Base-by-base conservation (phyloP, 371 early-diverging fungal genomes). In the Mucor lusitanicus region DNA sequence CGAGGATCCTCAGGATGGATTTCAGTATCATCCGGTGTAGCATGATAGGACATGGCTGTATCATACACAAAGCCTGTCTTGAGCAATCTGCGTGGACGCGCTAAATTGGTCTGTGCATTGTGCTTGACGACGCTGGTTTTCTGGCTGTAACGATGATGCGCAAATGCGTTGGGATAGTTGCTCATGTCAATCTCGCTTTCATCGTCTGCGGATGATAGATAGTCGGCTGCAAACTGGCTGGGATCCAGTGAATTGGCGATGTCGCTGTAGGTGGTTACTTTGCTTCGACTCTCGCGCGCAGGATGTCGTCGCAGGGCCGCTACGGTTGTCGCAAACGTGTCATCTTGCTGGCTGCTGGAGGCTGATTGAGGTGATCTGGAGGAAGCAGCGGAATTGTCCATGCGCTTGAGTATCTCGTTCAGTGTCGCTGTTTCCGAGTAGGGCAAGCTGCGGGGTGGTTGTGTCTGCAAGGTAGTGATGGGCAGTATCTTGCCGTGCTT, bases 1-100 rank as follows among this genome's bases (percentile, higher is more conserved):
- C 83, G 74, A 4, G 93, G 93, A 61, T 89, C 88, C 61, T 94
- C 94, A 0, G 92, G 92, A 60, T 92, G 92, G 7, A 83, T 79
- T 32, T 85, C 85, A 60, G 83, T 80, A 1, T 76, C 76, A 44
- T 87, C 83, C 33, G 78, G 80, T 40, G 68, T 74, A 17, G 66
- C 69, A 64, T 90, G 88, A 59, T 85, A 87, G 55, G 81, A 85
- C 89, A 91, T 89, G 56, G 84, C 73, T 6, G 87, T 82, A 68
- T 91, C 92, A 67, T 88, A 91, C 0, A 89, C 88, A 64, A 83
- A 85, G 25, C 88, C 88, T 23, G 88, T 85, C 44, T 65, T 70
- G 4, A 75, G 61, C n/a, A 50, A 60, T 35, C 77, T 69, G 37
- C 72, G 48, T 9, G 50, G 50, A 12, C 50, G 50, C 6, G 25